These are phyloP conservation scores for Dendrothele bispora DNA, from an alignment of 768 basidiomycete genomes.

Conservation along the genomic window DNA sequence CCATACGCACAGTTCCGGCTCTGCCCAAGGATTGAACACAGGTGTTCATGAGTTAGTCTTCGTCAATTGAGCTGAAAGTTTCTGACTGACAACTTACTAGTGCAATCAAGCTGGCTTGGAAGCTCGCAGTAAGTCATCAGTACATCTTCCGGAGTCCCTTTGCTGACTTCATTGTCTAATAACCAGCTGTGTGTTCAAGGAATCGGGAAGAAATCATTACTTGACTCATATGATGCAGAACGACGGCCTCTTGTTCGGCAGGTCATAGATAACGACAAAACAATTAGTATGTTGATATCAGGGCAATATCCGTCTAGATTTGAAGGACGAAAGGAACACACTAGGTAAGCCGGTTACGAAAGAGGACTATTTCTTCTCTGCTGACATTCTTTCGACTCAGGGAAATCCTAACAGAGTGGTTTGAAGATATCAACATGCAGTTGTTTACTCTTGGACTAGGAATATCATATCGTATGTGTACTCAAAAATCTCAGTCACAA, in stretches of 20 bases:
- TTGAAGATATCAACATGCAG: slow-evolving; percentile 12
- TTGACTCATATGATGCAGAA: slow-evolving; percentile 11
- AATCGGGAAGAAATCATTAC: not conserved
- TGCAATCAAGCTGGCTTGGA: slow-evolving; percentile 13
- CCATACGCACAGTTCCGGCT: slow-evolving; percentile 13
- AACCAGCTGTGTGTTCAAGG: slow-evolving; percentile 8
- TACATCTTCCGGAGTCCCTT: not conserved
- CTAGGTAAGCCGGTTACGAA: not conserved
- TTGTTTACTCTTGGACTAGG: slow-evolving; percentile 11
- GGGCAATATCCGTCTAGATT: slow-evolving; percentile 11
- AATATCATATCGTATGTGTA: slow-evolving; percentile 10
- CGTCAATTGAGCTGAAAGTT: not conserved
- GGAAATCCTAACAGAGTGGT: slow-evolving; percentile 12
- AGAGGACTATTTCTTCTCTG: too few relatives aligned
- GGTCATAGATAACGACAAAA: slow-evolving; percentile 13
- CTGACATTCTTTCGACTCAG: not conserved
- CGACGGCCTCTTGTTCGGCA: slow-evolving; percentile 8
- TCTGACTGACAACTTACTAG: not conserved
- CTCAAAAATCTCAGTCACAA: not conserved
- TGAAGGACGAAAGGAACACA: slow-evolving; percentile 7
- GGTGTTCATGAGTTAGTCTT: slow-evolving; percentile 11
- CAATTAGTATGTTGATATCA: slow-evolving; percentile 9
- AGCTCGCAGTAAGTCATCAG: slow-evolving; percentile 8
- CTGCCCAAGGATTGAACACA: slow-evolving; percentile 14
- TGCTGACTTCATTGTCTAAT: not conserved